Evolutionary conservation across 768 basidiomycete genomes (phyloP).

Genomic region (Tulasnella sp.): DNA sequence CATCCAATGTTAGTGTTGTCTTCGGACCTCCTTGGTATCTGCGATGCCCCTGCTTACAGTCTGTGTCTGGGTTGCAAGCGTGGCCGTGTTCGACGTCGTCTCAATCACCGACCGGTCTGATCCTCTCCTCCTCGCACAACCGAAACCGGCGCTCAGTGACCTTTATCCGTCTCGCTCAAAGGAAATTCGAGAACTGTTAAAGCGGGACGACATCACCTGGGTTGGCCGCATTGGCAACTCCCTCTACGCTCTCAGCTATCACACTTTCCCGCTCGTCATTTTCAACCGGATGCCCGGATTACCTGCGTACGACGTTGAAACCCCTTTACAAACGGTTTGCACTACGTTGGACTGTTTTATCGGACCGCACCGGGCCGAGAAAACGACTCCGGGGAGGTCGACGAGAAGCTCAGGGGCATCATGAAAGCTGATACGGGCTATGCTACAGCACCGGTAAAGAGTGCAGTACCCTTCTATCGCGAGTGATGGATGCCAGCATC

Average conservation of each 20-base stretch:
- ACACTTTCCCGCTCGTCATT: conserved; percentile 76
- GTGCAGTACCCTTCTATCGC: conserved; percentile 20
- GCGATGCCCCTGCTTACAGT: conserved; percentile 26
- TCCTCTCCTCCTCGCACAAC: conserved; percentile 86
- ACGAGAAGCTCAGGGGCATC: conserved; percentile 68
- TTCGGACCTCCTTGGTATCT: not conserved
- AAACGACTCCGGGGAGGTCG: conserved; percentile 56
- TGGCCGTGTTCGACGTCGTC: conserved; percentile 81
- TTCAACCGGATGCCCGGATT: conserved; percentile 40
- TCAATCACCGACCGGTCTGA: conserved; percentile 51
- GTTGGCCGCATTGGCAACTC: conserved; percentile 78
- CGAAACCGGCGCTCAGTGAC: conserved; percentile 73
- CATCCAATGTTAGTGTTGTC: conserved; percentile 64
- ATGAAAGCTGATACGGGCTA: conserved; percentile 66
- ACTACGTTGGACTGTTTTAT: conserved; percentile 37
- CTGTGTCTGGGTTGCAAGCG: conserved; percentile 51
- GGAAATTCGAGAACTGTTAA: conserved; percentile 50
- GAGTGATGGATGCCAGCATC: conserved; percentile 68
- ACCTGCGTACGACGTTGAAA: not conserved
- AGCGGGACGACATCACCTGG: conserved; percentile 67
- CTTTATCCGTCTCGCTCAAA: conserved; percentile 55
- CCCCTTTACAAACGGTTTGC: conserved; percentile 3
- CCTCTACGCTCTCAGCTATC: conserved; percentile 84
- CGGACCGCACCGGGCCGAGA: conserved; percentile 35
- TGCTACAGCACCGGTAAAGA: conserved; percentile 33